Evolutionary conservation across 331 rosid species (phyloP), one percentile per base, ranked within the genome.

Genomic region (Erythrophleum ivorense): DNA sequence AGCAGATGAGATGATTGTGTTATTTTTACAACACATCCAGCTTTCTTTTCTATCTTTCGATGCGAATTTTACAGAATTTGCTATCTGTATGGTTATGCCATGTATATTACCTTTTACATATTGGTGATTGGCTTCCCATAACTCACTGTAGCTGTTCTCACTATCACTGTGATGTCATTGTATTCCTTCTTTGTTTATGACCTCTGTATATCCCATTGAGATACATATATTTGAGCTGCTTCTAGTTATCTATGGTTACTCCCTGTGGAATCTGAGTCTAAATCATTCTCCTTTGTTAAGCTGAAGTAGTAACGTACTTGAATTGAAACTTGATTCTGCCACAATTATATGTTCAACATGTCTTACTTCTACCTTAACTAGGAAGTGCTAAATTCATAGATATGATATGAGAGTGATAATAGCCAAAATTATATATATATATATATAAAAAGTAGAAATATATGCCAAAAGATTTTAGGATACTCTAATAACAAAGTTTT

Each of bases 1-100:
- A 59, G 67, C 77, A 81, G 77, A 64, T 69, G 46, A 18, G 81
- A 78, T 62, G 31, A 34, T 33, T 52, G 63, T 52, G 63, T 29
- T 52, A 7, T 8, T 34, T 73, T 73, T 12, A 11, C 33, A 52
- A 16, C 2, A 31, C 64, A 3, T 49, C 8, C 45, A 49, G 77
- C 18, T 50, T 15, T 33, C 31, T 72, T 4, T 16, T 31, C 50
- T 18, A 71, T 71, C 40, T 48, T 18, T n/a, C 13, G 53, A 45
- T 41, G 33, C 15, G 38, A 38, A 33, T 36, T 73, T 68, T 13
- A 64, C 19, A 68, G 34, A 72, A 31, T 31, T 50, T 72, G 62
- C 24, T 49, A 19, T 46, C 15, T 11, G 33, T 13, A 34, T 70
- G 58, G 21, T 24, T 41, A 24, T 21, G 9, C 29, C 33, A 29